A percentile compares a stretch with the other conserved stretches of the same genome.
Evolutionary conservation across 352 stramenopile genomes (phyloP).

Genomic region (Pythium periplocum): DNA sequence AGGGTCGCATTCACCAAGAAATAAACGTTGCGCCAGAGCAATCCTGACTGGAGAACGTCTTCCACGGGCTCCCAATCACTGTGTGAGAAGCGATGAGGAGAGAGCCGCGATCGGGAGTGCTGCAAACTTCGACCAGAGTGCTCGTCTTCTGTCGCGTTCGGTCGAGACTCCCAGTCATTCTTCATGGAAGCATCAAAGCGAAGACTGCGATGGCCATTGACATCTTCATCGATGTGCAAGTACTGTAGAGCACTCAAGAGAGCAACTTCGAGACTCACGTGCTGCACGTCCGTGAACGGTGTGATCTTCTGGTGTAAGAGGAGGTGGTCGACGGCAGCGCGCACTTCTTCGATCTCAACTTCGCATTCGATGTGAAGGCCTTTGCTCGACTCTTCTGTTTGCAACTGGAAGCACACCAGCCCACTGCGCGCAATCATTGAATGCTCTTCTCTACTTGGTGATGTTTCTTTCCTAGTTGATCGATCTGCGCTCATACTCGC

Average conservation of each 20-base stretch:
- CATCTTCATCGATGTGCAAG: neutral
- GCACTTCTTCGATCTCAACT: no score
- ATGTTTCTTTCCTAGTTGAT: neutral
- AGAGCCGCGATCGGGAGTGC: constrained; percentile 10
- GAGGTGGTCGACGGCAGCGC: no score
- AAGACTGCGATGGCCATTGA: neutral
- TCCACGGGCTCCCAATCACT: constrained; percentile 8
- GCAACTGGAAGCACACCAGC: neutral
- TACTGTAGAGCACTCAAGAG: neutral
- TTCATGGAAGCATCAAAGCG: neutral
- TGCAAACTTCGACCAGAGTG: no score
- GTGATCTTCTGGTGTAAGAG: no score
- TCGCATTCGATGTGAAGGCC: no score
- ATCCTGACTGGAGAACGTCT: constrained; percentile 39
- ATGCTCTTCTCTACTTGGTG: no score
- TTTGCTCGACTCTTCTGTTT: neutral
- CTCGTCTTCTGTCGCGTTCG: neutral
- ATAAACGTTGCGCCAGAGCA: constrained; percentile 53
- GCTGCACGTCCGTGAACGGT: no score
- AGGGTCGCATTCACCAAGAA: constrained; percentile 34
- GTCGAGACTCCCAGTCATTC: neutral
- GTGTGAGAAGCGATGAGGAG: constrained; percentile 13
- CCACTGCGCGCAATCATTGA: neutral
- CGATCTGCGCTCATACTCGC: constrained; percentile 13
- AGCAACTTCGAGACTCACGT: neutral